Percentiles rank a stretch among this genome's conserved stretches.
phyloP scores from a whole-genome alignment of 2,329 filamentous ascomycete genomes.

The Beauveria brongniartii region DNA sequence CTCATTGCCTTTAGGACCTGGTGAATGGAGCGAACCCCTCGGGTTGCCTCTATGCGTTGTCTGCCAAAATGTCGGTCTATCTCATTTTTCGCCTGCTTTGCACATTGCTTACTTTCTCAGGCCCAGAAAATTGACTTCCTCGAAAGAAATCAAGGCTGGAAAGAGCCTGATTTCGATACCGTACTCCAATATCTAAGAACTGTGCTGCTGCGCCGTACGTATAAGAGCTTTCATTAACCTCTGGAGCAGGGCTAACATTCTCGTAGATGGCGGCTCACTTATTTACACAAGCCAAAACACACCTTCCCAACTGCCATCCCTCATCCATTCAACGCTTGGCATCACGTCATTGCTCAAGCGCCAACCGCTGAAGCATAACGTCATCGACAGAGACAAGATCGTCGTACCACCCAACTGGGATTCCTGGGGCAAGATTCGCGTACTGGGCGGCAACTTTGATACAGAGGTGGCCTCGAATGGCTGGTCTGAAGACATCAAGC shows the following conservation, averaged over 20 bases:
- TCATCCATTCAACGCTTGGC: conserved; percentile 78
- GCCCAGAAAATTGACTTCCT: conserved; percentile 84
- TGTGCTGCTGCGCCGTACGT: conserved; percentile 73
- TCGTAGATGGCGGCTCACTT: conserved; percentile 68
- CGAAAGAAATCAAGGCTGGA: conserved; percentile 86
- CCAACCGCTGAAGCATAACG: conserved; percentile 76
- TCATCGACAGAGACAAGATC: conserved; percentile 90
- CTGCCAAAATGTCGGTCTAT: conserved; percentile 75
- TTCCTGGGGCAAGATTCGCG: conserved; percentile 93
- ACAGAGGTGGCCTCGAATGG: conserved; percentile 77
- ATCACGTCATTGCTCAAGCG: conserved; percentile 77
- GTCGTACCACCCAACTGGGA: conserved; percentile 96
- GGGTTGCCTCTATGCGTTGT: conserved; percentile 86
- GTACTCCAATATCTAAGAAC: conserved; percentile 90
- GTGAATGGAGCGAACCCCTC: conserved; percentile 87
- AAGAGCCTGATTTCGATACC: conserved; percentile 93
- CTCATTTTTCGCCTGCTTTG: conserved; percentile 13
- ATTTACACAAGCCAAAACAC: conserved; percentile 76
- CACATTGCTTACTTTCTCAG: conserved; percentile 32
- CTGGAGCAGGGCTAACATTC: conserved; percentile 16
- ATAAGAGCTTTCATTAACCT: conserved; percentile 13
- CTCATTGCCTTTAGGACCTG: conserved; percentile 70
- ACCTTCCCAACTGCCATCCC: conserved; percentile 66
- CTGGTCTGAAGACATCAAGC: conserved; percentile 79
- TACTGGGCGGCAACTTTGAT: conserved; percentile 85